Percentiles rank a stretch among this genome's conserved stretches.
Conservation (phyloP, 2,329 filamentous ascomycete species). For the Colletotrichum incanum region DNA sequence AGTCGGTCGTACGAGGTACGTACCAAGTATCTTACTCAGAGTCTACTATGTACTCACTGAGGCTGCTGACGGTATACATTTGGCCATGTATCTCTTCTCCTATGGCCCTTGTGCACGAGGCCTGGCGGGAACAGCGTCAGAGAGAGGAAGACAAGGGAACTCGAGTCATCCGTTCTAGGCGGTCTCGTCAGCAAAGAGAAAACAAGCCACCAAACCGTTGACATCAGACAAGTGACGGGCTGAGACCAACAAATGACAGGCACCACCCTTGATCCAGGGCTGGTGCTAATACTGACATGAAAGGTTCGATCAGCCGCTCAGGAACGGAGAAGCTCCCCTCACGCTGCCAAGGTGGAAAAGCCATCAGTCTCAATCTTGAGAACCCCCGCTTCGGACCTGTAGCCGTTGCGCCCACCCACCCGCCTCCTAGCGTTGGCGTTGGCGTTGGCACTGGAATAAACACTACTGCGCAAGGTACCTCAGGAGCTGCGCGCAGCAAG, state of each 20-base stretch:
- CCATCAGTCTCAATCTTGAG: neutral
- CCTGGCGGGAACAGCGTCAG: neutral
- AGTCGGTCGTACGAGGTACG: neutral
- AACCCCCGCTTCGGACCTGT: neutral
- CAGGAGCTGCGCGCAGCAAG: neutral
- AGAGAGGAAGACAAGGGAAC: neutral
- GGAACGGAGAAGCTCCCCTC: neutral
- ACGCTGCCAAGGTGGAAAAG: neutral
- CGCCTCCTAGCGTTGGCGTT: constrained; percentile 10
- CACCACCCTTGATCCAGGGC: neutral
- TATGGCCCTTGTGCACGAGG: neutral
- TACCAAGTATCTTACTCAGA: neutral
- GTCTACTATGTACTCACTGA: neutral
- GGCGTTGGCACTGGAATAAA: neutral
- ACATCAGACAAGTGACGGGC: neutral
- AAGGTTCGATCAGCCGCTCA: neutral
- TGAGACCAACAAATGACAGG: neutral
- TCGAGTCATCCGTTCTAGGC: neutral
- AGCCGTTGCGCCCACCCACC: constrained; percentile 17
- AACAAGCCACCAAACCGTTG: neutral
- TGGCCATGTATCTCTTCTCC: neutral
- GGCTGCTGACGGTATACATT: neutral
- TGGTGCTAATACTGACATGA: neutral
- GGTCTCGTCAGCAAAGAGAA: too few species aligned
- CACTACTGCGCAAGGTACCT: neutral